Percentiles rank a stretch among this genome's conserved stretches.
Conservation (phyloP, 257 asterid species). For the Nicotiana undulata region DNA sequence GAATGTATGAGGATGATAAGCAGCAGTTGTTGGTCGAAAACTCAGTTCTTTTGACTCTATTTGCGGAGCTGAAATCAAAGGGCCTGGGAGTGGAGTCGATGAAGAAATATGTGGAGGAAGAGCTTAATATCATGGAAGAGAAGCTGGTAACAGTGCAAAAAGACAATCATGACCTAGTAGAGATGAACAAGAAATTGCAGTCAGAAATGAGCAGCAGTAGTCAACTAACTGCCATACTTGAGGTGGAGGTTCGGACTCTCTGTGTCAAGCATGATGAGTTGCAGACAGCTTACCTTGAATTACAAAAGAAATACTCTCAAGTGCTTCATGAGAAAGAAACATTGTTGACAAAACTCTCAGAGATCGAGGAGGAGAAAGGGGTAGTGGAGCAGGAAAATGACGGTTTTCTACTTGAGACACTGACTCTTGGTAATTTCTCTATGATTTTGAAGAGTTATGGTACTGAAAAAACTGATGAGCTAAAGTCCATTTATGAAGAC, state of each 20-base stretch:
- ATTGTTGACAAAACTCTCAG: slow-evolving; percentile 43
- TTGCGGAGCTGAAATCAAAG: slow-evolving; percentile 60
- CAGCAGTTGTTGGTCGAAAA: slow-evolving; percentile 62
- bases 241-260: slow-evolving; percentile 40
- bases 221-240: slow-evolving; percentile 31
- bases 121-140: slow-evolving; percentile 33
- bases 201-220: slow-evolving; percentile 30
- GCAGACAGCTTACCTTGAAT: slow-evolving; percentile 36
- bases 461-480: slow-evolving; percentile 41
- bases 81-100: slow-evolving; percentile 50
- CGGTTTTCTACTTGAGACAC: slow-evolving; percentile 35
- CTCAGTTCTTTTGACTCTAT: slow-evolving; percentile 52
- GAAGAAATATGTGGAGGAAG: slow-evolving; percentile 47
- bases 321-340: slow-evolving; percentile 47
- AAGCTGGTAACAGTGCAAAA: slow-evolving; percentile 36
- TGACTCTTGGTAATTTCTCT: slow-evolving; percentile 38
- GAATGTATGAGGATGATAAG: slow-evolving; percentile 49
- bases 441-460: slow-evolving; percentile 32
- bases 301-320: slow-evolving; percentile 33
- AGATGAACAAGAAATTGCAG: slow-evolving; percentile 43
- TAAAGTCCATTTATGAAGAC: slow-evolving; percentile 40
- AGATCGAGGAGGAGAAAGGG: slow-evolving; percentile 46
- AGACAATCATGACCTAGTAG: slow-evolving; percentile 47
- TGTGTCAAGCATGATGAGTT: slow-evolving; percentile 36
- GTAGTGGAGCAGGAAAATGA: slow-evolving; percentile 47